Percentiles rank a stretch among this genome's conserved stretches.
These are phyloP conservation scores for Lomentospora prolificans DNA, from an alignment of 2,329 filamentous ascomycete species.

Conservation along the genomic window DNA sequence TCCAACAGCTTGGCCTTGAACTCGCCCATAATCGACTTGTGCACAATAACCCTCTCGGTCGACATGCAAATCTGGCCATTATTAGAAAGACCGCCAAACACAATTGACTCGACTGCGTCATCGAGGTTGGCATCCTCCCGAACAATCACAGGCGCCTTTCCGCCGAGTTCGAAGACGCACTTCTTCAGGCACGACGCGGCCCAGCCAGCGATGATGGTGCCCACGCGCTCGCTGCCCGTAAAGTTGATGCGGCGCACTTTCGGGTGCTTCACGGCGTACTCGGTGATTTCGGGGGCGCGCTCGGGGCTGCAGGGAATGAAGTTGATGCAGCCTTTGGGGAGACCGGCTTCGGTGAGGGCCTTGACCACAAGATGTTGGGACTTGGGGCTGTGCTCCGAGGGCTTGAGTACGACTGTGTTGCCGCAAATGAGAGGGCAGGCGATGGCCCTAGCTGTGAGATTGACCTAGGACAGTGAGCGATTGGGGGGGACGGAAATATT, in stretches of 20 bases:
- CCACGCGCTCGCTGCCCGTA: constrained; percentile 56
- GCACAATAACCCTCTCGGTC: constrained; percentile 48
- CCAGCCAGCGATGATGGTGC: constrained; percentile 50
- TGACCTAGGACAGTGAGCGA: constrained; percentile 14
- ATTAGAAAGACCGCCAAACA: constrained; percentile 51
- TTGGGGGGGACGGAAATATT: no score
- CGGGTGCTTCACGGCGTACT: constrained; percentile 49
- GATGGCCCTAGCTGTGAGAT: constrained; percentile 25
- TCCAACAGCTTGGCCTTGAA: constrained; percentile 32
- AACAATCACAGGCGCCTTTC: constrained; percentile 58
- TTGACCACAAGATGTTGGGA: constrained; percentile 46
- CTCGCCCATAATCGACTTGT: constrained; percentile 32
- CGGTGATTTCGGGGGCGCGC: constrained; percentile 50
- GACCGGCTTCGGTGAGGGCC: constrained; percentile 51
- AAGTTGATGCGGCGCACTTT: constrained; percentile 60
- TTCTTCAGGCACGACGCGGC: constrained; percentile 60
- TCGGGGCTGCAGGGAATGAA: constrained; percentile 48
- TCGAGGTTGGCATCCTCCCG: constrained; percentile 58
- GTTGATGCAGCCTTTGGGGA: constrained; percentile 56
- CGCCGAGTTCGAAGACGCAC: constrained; percentile 58
- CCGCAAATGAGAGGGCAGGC: constrained; percentile 42
- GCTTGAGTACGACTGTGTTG: constrained; percentile 55
- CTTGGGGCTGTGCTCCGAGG: constrained; percentile 48
- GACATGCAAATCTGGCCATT: constrained; percentile 64
- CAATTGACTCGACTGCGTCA: constrained; percentile 48